Evolutionary conservation across 1,284 basidiomycete genomes (phyloP), one percentile per base, ranked within the genome.

Genomic region (Veloboletus limbatus): DNA sequence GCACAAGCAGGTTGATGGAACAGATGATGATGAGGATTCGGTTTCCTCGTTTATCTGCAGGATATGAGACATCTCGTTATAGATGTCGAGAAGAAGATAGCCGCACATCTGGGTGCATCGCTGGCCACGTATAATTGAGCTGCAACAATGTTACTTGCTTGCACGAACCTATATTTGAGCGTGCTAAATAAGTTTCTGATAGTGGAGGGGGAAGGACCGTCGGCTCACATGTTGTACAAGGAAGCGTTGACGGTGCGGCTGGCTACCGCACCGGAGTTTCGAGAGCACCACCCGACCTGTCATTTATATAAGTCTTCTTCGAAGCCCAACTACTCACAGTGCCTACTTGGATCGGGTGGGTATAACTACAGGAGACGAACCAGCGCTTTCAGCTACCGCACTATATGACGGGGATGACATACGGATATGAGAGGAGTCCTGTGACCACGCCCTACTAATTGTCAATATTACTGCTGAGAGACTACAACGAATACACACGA

Each of bases 211-310:
- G 13, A 7, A 22, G n/a, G 8, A 3, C 10, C 4, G 17, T 8
- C 6, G 4, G 17, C 40, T 40, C 16, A 69, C 76, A 79, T 79
- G 54, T 79, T 79, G 56, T 80, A 81, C 22, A 79, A 37, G 1
- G 77, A 78, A 0, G 77, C 77, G 44, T 76, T 78, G 36, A 80
- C 75, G 0, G 77, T 79, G 14, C 77, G 68, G 47, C 72, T 75
- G 8, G 77, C 76, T 7, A 80, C 78, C 3, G 72, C 74, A 26
- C 77, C 77, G 0, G 75, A 66, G 48, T 79, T 79, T 33, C 76
- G 70, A n/a, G 76, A 79, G 52, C 72, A 74, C 78, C 76, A 79
- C 14, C 65, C 75, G 13, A 78, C 75, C 64, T 77, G 65, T 24
- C 69, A 22, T 26, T 2, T n/a, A 13, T 25, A 6, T 28, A n/a